Evolutionary conservation across 352 stramenopile species (phyloP).

Genomic region (Phytophthora fragariae): DNA sequence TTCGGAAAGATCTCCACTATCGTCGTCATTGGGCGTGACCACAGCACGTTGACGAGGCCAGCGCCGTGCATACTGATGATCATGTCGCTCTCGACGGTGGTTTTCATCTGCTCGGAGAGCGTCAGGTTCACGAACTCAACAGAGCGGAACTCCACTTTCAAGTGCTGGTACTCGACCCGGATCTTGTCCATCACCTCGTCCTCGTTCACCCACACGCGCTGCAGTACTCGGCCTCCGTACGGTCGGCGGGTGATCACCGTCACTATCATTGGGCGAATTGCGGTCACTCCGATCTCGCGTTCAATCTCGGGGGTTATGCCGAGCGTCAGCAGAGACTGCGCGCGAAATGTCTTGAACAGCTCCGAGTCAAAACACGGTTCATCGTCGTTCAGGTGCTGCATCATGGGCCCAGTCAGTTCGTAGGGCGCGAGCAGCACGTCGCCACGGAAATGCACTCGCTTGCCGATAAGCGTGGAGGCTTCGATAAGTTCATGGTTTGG

Average conservation of each 20-base stretch:
- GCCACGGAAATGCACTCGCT: constrained; percentile 50
- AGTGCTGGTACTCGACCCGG: constrained; percentile 44
- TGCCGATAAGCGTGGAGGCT: constrained; percentile 39
- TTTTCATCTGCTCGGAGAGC: constrained; percentile 68
- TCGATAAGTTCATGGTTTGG: constrained; percentile 39
- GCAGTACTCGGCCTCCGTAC: constrained; percentile 55
- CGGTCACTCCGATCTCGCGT: constrained; percentile 21
- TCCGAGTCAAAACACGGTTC: constrained; percentile 65
- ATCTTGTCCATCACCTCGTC: constrained; percentile 61
- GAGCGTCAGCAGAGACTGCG: constrained; percentile 40
- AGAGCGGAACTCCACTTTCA: constrained; percentile 54
- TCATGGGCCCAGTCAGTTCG: constrained; percentile 64
- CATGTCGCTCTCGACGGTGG: constrained; percentile 72
- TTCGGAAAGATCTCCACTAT: constrained; percentile 84
- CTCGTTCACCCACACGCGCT: constrained; percentile 76
- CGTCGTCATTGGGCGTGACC: constrained; percentile 55
- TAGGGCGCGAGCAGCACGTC: constrained; percentile 60
- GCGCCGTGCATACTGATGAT: constrained; percentile 87
- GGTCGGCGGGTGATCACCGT: constrained; percentile 68
- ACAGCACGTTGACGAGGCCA: constrained; percentile 81
- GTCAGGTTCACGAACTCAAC: constrained; percentile 73
- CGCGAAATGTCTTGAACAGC: constrained; percentile 62
- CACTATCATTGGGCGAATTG: constrained; percentile 39
- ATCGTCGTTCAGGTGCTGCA: constrained; percentile 72
- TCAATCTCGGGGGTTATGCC: constrained; percentile 40